Percentiles rank a stretch among this genome's conserved stretches.
Evolutionary conservation across 495 filamentous ascomycete genomes (phyloP).

Genomic region (Cenococcum geophilum): DNA sequence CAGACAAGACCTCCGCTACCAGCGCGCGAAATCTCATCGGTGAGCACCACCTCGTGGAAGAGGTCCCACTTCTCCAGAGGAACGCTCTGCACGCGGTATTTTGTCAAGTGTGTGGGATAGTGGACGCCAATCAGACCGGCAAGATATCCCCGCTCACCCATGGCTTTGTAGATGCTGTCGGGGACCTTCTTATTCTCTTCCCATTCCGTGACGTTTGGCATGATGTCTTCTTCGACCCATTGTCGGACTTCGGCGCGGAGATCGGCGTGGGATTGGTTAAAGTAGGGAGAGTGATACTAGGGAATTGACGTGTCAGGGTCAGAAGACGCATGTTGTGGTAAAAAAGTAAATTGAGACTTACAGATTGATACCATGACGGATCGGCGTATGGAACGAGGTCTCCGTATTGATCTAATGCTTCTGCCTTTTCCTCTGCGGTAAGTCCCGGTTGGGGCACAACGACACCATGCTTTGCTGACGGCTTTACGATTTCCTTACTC

Average conservation of each 20-base stretch:
- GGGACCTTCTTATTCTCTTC: constrained; percentile 90
- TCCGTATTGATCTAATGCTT: constrained; percentile 77
- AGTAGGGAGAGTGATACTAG: constrained; percentile 92
- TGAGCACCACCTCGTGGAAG: constrained; percentile 93
- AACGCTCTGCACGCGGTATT: constrained; percentile 67
- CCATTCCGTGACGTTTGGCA: constrained; percentile 92
- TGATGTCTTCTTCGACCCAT: constrained; percentile 86
- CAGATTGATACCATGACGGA: constrained; percentile 92
- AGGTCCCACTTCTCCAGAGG: constrained; percentile 88
- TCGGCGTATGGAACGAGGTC: constrained; percentile 86
- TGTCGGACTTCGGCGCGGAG: constrained; percentile 82
- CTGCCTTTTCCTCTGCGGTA: constrained; percentile 47
- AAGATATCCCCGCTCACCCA: constrained; percentile 87
- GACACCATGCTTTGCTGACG: constrained; percentile 43
- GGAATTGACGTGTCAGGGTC: background rate
- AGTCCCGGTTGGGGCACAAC: constrained; percentile 44
- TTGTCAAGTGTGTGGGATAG: constrained; percentile 68
- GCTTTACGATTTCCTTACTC: constrained; percentile 46
- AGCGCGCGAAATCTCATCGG: constrained; percentile 83
- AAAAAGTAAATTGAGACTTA: constrained; percentile 44
- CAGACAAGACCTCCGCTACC: constrained; percentile 95
- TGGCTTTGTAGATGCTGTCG: constrained; percentile 83
- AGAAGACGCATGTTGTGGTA: background rate
- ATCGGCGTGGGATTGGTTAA: constrained; percentile 84
- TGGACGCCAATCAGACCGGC: constrained; percentile 79